phyloP scores from a whole-genome alignment of 176 grass and related monocot genomes.

The Musa itinerans region DNA sequence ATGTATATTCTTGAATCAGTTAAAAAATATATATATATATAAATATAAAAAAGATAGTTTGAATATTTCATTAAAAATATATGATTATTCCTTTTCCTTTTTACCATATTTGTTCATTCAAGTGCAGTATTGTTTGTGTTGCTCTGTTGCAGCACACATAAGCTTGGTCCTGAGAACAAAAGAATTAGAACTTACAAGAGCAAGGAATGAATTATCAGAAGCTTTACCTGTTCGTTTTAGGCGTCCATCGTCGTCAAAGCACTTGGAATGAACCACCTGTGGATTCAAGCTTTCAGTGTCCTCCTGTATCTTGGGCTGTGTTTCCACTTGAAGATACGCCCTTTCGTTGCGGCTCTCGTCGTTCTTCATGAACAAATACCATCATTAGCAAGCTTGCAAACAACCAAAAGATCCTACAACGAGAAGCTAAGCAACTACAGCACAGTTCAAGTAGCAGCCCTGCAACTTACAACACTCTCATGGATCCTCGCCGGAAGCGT shows the following conservation, averaged over 20 bases:
- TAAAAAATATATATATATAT: no score
- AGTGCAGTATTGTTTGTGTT: not conserved
- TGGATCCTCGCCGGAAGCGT: slow-evolving; percentile 57
- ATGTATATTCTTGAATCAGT: no score
- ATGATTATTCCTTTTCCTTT: no score
- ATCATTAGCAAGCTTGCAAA: not conserved
- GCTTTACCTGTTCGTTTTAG: slow-evolving; percentile 34
- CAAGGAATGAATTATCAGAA: not conserved
- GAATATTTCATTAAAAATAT: no score
- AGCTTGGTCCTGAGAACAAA: no score
- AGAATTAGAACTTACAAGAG: not conserved
- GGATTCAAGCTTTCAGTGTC: slow-evolving; percentile 1
- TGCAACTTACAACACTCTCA: slow-evolving; percentile 32
- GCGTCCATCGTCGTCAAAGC: slow-evolving; percentile 45
- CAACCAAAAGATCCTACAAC: not conserved
- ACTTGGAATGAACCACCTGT: slow-evolving; percentile 16
- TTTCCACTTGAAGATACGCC: slow-evolving; percentile 50
- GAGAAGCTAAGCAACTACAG: not conserved
- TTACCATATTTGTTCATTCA: not conserved
- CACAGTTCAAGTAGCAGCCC: not conserved
- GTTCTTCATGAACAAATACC: slow-evolving; percentile 16
- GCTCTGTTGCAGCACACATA: no score
- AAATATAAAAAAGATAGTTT: no score
- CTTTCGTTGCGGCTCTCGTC: slow-evolving; percentile 37
- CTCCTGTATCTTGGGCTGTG: slow-evolving; percentile 16